phyloP scores from a whole-genome alignment of 2,329 filamentous ascomycete genomes.

The Clonostachys sp. region DNA sequence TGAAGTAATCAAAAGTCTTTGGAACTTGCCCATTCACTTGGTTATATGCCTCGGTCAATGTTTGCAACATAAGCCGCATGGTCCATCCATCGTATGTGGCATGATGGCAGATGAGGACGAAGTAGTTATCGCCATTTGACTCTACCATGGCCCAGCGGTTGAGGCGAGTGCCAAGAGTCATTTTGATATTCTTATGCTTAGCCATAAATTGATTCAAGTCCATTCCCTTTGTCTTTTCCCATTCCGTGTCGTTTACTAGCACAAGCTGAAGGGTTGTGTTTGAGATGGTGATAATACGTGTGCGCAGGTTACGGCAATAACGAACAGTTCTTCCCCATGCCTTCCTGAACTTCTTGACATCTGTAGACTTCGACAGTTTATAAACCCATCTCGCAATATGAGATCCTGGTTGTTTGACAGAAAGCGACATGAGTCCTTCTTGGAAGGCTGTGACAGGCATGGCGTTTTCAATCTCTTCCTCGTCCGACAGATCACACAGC shows the following conservation, averaged over 20 bases:
- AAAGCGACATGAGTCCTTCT: conserved; percentile 21
- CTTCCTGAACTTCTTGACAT: conserved; percentile 6
- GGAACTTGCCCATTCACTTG: not conserved
- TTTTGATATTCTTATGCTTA: not conserved
- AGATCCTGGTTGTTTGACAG: conserved; percentile 17
- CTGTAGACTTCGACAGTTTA: conserved; percentile 8
- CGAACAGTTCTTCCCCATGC: conserved; percentile 10
- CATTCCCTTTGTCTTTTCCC: not conserved
- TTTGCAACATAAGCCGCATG: conserved; percentile 2
- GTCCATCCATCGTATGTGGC: conserved; percentile 3
- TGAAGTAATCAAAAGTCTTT: conserved; percentile 29
- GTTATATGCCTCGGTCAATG: not conserved
- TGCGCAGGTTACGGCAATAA: conserved; percentile 8
- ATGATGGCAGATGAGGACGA: conserved; percentile 3
- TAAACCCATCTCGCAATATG: conserved; percentile 14
- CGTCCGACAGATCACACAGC: conserved; percentile 1
- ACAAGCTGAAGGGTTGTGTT: not conserved
- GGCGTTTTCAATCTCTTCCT: conserved; percentile 6
- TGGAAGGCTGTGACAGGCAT: not conserved
- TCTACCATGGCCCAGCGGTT: conserved; percentile 2
- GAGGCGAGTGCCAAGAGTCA: conserved; percentile 6
- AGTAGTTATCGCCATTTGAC: not conserved
- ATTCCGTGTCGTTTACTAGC: conserved; percentile 4
- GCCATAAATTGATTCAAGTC: not conserved
- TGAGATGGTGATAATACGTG: conserved; percentile 8